Evolutionary conservation across 1,139 yeast genomes (phyloP).

Genomic region (Taphrina communis): DNA sequence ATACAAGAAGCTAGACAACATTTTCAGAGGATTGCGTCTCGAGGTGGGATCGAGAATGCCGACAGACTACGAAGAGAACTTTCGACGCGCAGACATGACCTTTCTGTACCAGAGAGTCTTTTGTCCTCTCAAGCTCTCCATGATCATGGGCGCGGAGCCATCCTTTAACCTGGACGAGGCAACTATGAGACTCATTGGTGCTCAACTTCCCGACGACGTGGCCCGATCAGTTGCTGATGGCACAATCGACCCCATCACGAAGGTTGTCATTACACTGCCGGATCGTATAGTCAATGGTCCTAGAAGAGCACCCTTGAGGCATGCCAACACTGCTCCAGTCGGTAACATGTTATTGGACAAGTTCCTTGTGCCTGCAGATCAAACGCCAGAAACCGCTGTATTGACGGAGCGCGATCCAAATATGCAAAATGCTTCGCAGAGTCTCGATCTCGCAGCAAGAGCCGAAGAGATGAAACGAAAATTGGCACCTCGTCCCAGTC

Average conservation of each 20-base stretch:
- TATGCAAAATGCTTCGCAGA: neutral
- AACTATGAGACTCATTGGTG: slow-evolving; percentile 69
- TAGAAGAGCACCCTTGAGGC: slow-evolving; percentile 3
- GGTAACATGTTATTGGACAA: slow-evolving; percentile 25
- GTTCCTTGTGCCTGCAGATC: slow-evolving; percentile 7
- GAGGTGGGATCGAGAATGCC: slow-evolving; percentile 70
- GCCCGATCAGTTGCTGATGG: slow-evolving; percentile 32
- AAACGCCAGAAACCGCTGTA: neutral
- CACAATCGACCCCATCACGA: slow-evolving; percentile 37
- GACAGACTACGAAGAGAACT: slow-evolving; percentile 63
- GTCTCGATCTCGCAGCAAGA: neutral
- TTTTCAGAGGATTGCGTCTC: slow-evolving; percentile 63
- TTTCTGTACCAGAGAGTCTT: slow-evolving; percentile 87
- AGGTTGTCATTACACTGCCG: slow-evolving; percentile 11
- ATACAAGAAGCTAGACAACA: slow-evolving; percentile 60
- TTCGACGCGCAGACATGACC: slow-evolving; percentile 72
- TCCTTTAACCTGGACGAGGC: slow-evolving; percentile 53
- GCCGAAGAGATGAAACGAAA: slow-evolving; percentile 1
- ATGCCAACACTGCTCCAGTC: slow-evolving; percentile 11
- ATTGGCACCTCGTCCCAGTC: slow-evolving; percentile 20
- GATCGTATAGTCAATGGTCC: neutral
- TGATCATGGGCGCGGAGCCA: slow-evolving; percentile 68
- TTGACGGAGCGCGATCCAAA: slow-evolving; percentile 4
- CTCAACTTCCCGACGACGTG: slow-evolving; percentile 10
- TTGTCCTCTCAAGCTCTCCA: slow-evolving; percentile 60